Evolutionary conservation across 176 grass and related monocot genomes (phyloP), one percentile per base, ranked within the genome.

Genomic region (Oryza officinalis): DNA sequence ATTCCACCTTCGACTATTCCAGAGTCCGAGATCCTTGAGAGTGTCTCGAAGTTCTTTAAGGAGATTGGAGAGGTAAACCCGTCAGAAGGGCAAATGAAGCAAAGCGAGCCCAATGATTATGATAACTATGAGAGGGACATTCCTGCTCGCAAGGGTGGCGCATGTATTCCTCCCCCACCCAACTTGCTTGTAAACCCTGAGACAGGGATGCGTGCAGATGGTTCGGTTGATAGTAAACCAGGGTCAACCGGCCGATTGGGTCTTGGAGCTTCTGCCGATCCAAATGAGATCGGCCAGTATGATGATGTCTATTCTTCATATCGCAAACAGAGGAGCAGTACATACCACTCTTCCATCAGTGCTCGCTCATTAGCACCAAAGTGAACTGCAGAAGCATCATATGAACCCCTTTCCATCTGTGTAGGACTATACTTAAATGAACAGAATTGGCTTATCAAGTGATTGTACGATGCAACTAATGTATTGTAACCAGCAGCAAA

Each of bases 21-120:
- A 6, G 91, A 89, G 47, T 99, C 93, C 2, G 89, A 99, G 61
- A 96, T 91, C 75, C 91, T 96, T 22, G 96, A 96, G 52, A 57
- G 85, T 27, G 93, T 99, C 2, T 96, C 96, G 0, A 96, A 94
- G 68, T 99, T 94, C 80, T 99, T 99, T 63, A 92, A 88, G 25
- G 96, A 99, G 63, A 96, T 99, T 1, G 93, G 93, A 65, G 96
- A 99, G 82, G 86, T 89, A 57, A 98, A 98, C 66, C 96, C 96
- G 13, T 96, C 96, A 43, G 91, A 94, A 87, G 93, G 96, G 32
- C 93, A 91, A 11, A 91, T 93, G 85, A 92, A 80, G 80, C 81
- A 74, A 59, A 80, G 78, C 1, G 87, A 90, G 47, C 60, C 83
- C 0, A 64, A 89, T 27, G 96, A 96, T 72, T 92, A 94, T 27